Evolutionary conservation across 2,329 filamentous ascomycete species (phyloP).

Genomic region (Ceratocystis lukuohia): DNA sequence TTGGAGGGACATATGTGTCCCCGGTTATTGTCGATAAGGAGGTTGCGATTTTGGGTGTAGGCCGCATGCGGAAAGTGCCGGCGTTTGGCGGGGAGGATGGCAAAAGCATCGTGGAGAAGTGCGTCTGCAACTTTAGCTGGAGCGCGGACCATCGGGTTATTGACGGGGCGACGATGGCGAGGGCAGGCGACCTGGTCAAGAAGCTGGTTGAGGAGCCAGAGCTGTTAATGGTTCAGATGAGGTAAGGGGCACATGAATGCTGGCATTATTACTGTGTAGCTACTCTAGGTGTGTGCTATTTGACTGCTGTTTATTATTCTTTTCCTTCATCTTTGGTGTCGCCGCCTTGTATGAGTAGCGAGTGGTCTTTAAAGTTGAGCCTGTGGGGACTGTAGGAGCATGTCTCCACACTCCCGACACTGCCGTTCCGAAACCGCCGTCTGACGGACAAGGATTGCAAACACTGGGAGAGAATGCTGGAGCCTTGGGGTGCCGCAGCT

Average conservation of each 20-base stretch:
- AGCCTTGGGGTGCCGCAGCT: neutral
- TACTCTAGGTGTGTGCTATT: neutral
- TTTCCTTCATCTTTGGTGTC: neutral
- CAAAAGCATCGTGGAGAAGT: constrained; percentile 53
- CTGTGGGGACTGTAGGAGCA: neutral
- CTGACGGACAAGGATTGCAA: neutral
- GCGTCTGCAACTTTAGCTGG: constrained; percentile 88
- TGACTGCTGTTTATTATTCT: neutral
- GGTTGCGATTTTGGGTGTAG: constrained; percentile 83
- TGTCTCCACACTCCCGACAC: neutral
- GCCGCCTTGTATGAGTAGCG: neutral
- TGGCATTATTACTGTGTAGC: neutral
- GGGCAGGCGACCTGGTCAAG: constrained; percentile 71
- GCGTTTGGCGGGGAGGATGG: constrained; percentile 48
- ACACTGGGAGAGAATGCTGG: neutral
- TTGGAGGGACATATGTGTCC: constrained; percentile 82
- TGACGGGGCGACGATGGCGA: constrained; percentile 87
- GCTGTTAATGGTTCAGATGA: constrained; percentile 69
- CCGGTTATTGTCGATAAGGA: constrained; percentile 85
- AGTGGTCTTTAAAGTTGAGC: neutral
- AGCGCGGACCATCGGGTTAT: constrained; percentile 89
- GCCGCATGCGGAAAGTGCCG: constrained; percentile 65
- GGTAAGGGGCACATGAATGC: constrained; percentile 32
- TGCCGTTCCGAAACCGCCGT: neutral
- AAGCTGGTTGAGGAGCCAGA: constrained; percentile 72